These are phyloP conservation scores for Cylindrotheca fusiformis DNA, from an alignment of 108 stramenopile species.

Conservation along the genomic window DNA sequence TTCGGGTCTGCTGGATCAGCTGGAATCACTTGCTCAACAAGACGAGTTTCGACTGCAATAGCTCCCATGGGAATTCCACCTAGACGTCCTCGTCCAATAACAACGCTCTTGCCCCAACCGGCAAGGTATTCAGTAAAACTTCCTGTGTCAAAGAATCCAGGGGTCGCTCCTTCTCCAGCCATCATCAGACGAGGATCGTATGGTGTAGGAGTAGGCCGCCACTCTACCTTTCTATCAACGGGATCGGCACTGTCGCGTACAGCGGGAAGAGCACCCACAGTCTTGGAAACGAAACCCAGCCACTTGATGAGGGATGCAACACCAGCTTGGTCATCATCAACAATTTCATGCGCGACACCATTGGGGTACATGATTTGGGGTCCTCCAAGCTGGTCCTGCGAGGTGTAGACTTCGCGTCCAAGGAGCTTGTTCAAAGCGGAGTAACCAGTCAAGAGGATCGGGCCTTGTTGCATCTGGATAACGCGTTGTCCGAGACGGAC, in stretches of 20 bases:
- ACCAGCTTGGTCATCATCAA: conserved; percentile 92
- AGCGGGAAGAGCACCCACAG: conserved; percentile 67
- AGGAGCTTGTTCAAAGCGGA: conserved; percentile 97
- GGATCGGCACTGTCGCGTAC: conserved; percentile 81
- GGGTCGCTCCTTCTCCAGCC: conserved; percentile 65
- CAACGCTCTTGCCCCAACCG: conserved; percentile 98
- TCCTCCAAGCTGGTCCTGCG: conserved; percentile 97
- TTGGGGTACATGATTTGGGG: conserved; percentile 98
- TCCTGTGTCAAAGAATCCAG: conserved; percentile 95
- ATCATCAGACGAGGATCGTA: conserved; percentile 96
- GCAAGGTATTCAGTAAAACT: conserved; percentile 93
- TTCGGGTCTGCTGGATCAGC: conserved; percentile 98
- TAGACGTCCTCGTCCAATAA: conserved; percentile 93
- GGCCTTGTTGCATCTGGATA: conserved; percentile 90
- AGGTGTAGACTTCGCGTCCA: conserved; percentile 95
- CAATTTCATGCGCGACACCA: conserved; percentile 92
- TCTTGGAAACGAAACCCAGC: conserved; percentile 95
- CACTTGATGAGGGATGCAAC: conserved; percentile 87
- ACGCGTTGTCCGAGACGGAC: conserved; percentile 92
- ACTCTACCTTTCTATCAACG: conserved; percentile 84
- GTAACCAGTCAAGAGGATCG: conserved; percentile 94
- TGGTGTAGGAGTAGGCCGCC: conserved; percentile 89
- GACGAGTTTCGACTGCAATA: conserved; percentile 95
- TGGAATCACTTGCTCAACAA: conserved; percentile 91
- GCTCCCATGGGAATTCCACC: conserved; percentile 98